Base-by-base conservation (phyloP, 192 early-diverging fungal species). In the Linnemannia zychae region DNA sequence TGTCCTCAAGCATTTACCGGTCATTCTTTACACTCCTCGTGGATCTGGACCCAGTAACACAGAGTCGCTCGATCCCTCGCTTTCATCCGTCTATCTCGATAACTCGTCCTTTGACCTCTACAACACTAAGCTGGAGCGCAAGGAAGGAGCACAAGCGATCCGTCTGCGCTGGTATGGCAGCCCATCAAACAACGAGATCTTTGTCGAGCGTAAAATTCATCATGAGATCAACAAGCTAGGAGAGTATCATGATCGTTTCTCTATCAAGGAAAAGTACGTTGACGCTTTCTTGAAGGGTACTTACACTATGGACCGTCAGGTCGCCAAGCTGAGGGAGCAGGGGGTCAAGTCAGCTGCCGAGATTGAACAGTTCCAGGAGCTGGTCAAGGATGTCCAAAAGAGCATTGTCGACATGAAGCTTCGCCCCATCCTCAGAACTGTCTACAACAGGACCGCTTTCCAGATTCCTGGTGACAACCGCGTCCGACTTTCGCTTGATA, bases 391-490 rank as follows among this genome's bases (percentile, higher is more conserved):
- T 49, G 91, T 99, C 47, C 94, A 94, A 77, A 71, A 87, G 17
- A 91, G 90, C 65, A 92, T 99, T 18, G 76, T 76, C 28, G 86
- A 91, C 44, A 95, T 94, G 89, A 88, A 90, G 20, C 88, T 96
- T 72, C 24, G 20, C 22, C 36, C 73, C 91, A 91, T 96, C 7
- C 87, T 98, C 79, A 92, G 98, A 66, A 96, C 97, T 1, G 96
- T 97, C 77, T 99, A 99, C 90, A 98, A 98, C 88, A 95, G 99
- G 74, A 98, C 97, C 17, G 98, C 99, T 13, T 99, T 99, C 90
- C 99, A 99, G 87, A 90, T 99, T 33, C 99, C 99, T 7, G 97
- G 96, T 31, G 98, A 99, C 89, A 93, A 96, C 13, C 91, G 95
- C 28, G 94, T 99, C 67, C 94, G 99, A 53, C 94, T 99, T 31